Conservation (phyloP, 176 grass and related monocot species). For the Secale cereale region DNA sequence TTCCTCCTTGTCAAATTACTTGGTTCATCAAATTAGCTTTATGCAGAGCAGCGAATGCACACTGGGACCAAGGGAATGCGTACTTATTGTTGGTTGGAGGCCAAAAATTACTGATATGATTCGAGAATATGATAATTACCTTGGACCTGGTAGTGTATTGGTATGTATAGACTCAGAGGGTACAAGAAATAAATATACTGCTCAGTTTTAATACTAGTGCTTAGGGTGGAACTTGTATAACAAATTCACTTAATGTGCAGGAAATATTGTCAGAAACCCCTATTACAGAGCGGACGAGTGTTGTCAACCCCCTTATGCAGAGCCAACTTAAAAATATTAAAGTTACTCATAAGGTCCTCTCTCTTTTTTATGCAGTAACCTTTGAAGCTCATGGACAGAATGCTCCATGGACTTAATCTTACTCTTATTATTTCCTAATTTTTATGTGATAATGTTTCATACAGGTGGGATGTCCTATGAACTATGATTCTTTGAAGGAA, state of each 20-base stretch:
- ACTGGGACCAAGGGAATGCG: slow-evolving; percentile 73
- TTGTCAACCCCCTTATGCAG: slow-evolving; percentile 60
- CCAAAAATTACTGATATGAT: slow-evolving; percentile 95
- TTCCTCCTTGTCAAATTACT: background rate
- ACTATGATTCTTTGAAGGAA: slow-evolving; percentile 88
- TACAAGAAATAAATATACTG: slow-evolving; percentile 1
- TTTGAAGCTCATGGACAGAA: background rate
- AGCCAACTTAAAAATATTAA: slow-evolving; percentile 82
- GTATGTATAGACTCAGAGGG: slow-evolving; percentile 42
- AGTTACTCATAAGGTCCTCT: slow-evolving; percentile 65
- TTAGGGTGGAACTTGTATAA: slow-evolving; percentile 25
- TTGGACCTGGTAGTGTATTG: slow-evolving; percentile 93
- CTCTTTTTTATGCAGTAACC: background rate
- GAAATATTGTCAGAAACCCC: slow-evolving; percentile 93
- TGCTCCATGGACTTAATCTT: background rate
- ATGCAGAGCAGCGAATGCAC: slow-evolving; percentile 74
- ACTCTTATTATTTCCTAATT: background rate
- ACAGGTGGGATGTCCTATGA: slow-evolving; percentile 85
- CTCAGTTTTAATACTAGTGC: slow-evolving; percentile 12
- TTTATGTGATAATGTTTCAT: slow-evolving; percentile 30
- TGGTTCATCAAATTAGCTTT: slow-evolving; percentile 32
- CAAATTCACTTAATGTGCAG: slow-evolving; percentile 48
- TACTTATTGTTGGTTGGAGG: slow-evolving; percentile 90
- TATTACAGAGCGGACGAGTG: slow-evolving; percentile 65
- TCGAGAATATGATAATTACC: slow-evolving; percentile 89